Conservation (phyloP, 2,329 filamentous ascomycete species). For the Sclerotinia spermophila region DNA sequence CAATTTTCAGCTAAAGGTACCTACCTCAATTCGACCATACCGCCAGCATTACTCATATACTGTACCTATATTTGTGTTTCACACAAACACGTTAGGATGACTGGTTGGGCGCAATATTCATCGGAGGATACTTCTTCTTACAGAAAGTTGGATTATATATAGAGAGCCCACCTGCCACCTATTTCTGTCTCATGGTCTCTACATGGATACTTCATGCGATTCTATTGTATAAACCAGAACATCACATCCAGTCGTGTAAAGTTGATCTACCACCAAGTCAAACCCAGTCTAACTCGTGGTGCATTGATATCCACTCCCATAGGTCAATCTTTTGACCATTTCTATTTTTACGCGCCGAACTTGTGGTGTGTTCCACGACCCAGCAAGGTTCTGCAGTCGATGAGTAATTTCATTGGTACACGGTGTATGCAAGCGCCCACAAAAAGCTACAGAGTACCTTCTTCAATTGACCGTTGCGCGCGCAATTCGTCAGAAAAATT, state of each 20-base stretch:
- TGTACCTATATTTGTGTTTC: background rate
- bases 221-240: background rate
- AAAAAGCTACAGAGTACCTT: background rate
- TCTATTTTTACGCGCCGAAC: slow-evolving; percentile 20
- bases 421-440: slow-evolving; percentile 16
- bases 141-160: slow-evolving; percentile 3
- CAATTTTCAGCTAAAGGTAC: background rate
- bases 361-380: background rate
- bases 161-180: slow-evolving; percentile 1
- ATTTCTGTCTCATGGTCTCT: background rate
- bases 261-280: background rate
- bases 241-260: slow-evolving; percentile 18
- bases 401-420: slow-evolving; percentile 11
- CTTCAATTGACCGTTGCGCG: slow-evolving; percentile 15
- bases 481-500: slow-evolving; percentile 14
- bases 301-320: background rate
- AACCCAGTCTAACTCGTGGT: slow-evolving; percentile 9
- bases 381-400: slow-evolving; percentile 12
- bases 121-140: background rate
- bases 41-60: background rate
- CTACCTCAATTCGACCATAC: no score
- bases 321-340: background rate
- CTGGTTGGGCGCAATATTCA: background rate
- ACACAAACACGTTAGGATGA: background rate
- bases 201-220: slow-evolving; percentile 7